phyloP scores from a whole-genome alignment of 768 basidiomycete species.

The Mycena crocata region DNA sequence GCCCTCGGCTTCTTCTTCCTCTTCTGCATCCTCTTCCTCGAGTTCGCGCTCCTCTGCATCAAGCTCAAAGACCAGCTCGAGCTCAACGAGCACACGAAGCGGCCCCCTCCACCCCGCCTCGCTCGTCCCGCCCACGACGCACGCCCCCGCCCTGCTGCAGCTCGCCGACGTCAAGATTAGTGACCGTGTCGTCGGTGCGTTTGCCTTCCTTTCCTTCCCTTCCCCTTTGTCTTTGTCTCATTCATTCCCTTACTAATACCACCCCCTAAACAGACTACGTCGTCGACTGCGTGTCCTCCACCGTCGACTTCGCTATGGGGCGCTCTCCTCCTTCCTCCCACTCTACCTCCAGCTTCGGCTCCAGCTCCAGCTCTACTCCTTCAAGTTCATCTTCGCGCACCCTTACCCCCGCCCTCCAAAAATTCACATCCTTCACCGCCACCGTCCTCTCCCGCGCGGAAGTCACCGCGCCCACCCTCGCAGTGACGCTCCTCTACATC shows the following conservation, averaged over 20 bases:
- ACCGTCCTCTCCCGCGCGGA: conserved; percentile 25
- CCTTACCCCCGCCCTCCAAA: neutral
- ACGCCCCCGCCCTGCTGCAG: conserved; percentile 75
- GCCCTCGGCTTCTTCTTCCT: neutral
- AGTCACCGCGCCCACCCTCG: conserved; percentile 19
- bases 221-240: too few relatives aligned
- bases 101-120: conserved; percentile 19
- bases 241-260: too few relatives aligned
- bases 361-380: too few relatives aligned
- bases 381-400: neutral
- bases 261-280: conserved; percentile 25
- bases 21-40: neutral
- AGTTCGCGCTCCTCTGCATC: neutral
- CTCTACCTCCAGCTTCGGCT: too few relatives aligned
- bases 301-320: conserved; percentile 21
- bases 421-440: conserved; percentile 14
- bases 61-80: neutral
- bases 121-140: conserved; percentile 72
- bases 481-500: conserved; percentile 16
- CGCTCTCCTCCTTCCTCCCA: conserved; percentile 2
- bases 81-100: neutral
- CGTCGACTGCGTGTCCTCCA: conserved; percentile 24
- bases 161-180: conserved; percentile 76
- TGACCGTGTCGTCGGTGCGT: conserved; percentile 73
- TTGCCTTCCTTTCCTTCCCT: too few relatives aligned